These are phyloP conservation scores for Backusella sp. DNA, from an alignment of 192 early-diverging fungal genomes.

Conservation along the genomic window DNA sequence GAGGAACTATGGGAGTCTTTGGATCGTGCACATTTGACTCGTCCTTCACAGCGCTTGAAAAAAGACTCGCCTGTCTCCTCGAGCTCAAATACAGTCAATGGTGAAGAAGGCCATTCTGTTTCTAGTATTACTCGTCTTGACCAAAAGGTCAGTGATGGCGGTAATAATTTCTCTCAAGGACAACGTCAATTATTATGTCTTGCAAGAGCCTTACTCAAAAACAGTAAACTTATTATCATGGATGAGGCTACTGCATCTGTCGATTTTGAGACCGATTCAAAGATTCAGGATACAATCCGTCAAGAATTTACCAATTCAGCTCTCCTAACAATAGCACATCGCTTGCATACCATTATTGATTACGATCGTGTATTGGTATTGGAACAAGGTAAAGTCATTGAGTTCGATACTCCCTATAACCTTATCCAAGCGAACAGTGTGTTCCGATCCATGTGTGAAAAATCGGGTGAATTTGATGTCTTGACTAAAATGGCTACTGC, in stretches of 20 bases:
- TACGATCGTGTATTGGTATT: slow-evolving; percentile 60
- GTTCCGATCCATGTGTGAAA: slow-evolving; percentile 78
- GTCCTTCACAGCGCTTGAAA: neutral
- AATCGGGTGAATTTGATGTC: slow-evolving; percentile 79
- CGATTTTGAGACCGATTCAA: slow-evolving; percentile 78
- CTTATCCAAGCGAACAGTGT: slow-evolving; percentile 58
- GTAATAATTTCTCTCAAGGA: slow-evolving; percentile 77
- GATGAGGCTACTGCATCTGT: slow-evolving; percentile 91
- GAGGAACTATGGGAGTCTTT: slow-evolving; percentile 33
- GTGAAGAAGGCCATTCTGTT: neutral
- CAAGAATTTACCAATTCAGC: slow-evolving; percentile 65
- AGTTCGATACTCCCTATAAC: slow-evolving; percentile 73
- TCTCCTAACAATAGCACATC: slow-evolving; percentile 52
- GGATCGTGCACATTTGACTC: slow-evolving; percentile 17
- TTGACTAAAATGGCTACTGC: slow-evolving; percentile 55
- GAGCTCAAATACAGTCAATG: neutral
- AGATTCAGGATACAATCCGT: slow-evolving; percentile 83
- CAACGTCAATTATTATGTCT: slow-evolving; percentile 84
- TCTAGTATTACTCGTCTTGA: slow-evolving; percentile 37
- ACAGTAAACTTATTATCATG: slow-evolving; percentile 63
- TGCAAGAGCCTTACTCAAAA: slow-evolving; percentile 67
- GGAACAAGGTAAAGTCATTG: slow-evolving; percentile 75
- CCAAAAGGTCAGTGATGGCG: slow-evolving; percentile 58
- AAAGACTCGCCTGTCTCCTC: neutral
- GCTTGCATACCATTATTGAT: slow-evolving; percentile 51